Evolutionary conservation across 352 stramenopile genomes (phyloP).

Genomic region (Phytophthora brassicae): DNA sequence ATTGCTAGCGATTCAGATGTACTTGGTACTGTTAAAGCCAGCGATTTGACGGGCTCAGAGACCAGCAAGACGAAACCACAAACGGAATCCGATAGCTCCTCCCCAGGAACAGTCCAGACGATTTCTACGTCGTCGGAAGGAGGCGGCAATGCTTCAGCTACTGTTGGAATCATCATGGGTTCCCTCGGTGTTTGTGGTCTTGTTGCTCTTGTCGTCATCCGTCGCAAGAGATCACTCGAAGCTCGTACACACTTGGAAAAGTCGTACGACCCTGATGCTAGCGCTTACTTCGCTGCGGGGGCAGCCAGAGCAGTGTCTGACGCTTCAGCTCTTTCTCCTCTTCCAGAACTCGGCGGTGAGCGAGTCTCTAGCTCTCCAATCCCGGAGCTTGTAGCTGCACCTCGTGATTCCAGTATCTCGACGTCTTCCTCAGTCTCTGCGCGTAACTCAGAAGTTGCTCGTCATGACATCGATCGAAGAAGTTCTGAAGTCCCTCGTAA

Average conservation of each 20-base stretch:
- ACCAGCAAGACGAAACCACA: conserved; percentile 9
- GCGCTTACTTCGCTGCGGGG: conserved; percentile 45
- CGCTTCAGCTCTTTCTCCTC: conserved; percentile 36
- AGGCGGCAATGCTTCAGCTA: conserved; percentile 39
- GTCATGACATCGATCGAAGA: conserved; percentile 24
- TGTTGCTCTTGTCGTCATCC: conserved; percentile 55
- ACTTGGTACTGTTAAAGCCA: not conserved
- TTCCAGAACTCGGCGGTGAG: conserved; percentile 23
- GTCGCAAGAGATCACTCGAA: conserved; percentile 59
- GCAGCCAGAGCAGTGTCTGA: conserved; percentile 29
- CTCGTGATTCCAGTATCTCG: conserved; percentile 38
- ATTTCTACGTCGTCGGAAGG: conserved; percentile 47
- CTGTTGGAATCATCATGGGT: conserved; percentile 52
- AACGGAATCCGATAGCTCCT: conserved; percentile 11
- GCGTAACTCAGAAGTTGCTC: conserved; percentile 35
- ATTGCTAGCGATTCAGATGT: conserved; percentile 13
- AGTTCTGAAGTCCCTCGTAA: conserved; percentile 18
- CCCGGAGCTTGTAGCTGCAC: conserved; percentile 41
- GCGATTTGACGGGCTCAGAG: conserved; percentile 14
- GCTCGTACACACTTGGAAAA: conserved; percentile 47
- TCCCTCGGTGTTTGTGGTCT: conserved; percentile 41
- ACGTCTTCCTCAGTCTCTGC: conserved; percentile 52
- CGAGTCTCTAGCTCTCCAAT: conserved; percentile 45
- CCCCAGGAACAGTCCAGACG: conserved; percentile 17
- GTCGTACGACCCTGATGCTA: conserved; percentile 34